Evolutionary conservation across 1,284 basidiomycete species (phyloP).

Genomic region (Microbotryum violaceum): DNA sequence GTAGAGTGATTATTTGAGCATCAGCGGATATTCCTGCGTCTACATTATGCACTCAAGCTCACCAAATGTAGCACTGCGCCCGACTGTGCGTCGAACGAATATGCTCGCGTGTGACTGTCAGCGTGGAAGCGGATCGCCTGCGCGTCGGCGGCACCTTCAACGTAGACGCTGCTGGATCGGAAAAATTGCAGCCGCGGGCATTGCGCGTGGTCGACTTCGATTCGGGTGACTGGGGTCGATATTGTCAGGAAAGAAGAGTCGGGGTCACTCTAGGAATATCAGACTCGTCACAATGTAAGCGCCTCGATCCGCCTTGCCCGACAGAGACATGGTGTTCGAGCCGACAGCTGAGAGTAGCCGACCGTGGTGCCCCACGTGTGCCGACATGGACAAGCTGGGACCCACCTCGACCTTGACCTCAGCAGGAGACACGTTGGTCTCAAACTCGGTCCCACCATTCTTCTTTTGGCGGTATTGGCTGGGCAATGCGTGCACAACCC

Average conservation of each 20-base stretch:
- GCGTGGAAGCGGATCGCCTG: conserved; percentile 5
- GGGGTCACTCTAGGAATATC: neutral
- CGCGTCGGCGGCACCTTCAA: neutral
- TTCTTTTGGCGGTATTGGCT: neutral
- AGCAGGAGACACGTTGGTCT: neutral
- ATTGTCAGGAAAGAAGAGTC: neutral
- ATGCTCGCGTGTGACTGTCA: conserved; percentile 24
- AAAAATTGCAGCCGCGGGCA: conserved; percentile 7
- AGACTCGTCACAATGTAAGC: no score
- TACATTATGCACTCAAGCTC: neutral
- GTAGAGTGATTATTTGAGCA: neutral
- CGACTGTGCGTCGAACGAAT: conserved; percentile 18
- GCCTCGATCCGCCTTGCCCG: no score
- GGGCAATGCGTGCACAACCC: conserved; percentile 4
- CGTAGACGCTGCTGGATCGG: neutral
- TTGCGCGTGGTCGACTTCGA: neutral
- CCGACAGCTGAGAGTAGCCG: no score
- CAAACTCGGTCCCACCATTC: conserved; percentile 4
- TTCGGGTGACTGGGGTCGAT: neutral
- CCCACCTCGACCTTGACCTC: neutral
- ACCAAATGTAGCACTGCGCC: conserved; percentile 20
- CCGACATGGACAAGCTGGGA: neutral
- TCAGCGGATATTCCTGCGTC: no score
- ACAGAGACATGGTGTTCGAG: no score
- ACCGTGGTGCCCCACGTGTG: no score